These are phyloP conservation scores for Zelonia costaricensis DNA, from an alignment of 208 protist genomes.

Conservation along the genomic window DNA sequence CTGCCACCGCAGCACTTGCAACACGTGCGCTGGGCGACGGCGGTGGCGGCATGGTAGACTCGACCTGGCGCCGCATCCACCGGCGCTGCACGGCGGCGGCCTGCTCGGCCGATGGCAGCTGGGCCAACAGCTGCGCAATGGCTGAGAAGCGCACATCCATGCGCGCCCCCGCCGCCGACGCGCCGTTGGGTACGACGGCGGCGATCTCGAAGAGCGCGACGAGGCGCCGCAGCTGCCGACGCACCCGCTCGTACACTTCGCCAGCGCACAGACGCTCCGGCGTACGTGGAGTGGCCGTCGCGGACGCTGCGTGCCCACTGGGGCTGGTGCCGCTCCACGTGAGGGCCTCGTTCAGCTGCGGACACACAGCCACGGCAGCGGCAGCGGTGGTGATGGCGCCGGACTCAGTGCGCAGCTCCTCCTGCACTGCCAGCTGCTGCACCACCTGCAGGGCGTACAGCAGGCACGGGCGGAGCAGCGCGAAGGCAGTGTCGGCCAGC, in stretches of 20 bases:
- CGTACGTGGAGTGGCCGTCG: too few relatives aligned
- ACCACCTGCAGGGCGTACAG: conserved; percentile 31
- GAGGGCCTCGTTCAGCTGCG: conserved; percentile 23
- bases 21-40: too few relatives aligned
- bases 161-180: background rate
- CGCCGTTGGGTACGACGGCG: background rate
- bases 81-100: conserved; percentile 16
- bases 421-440: conserved; percentile 15
- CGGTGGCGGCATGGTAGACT: too few relatives aligned
- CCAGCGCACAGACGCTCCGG: conserved; percentile 24
- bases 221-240: conserved; percentile 18
- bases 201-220: conserved; percentile 11
- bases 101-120: conserved; percentile 11
- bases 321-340: conserved; percentile 1
- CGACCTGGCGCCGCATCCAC: background rate
- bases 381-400: too few relatives aligned
- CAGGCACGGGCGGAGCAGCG: conserved; percentile 27
- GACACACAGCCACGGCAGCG: background rate
- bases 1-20: too few relatives aligned
- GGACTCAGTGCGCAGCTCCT: conserved; percentile 9
- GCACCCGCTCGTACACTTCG: conserved; percentile 25
- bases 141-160: conserved; percentile 10
- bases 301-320: background rate
- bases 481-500: conserved; percentile 16
- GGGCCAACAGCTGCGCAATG: conserved; percentile 17